Conservation (phyloP, 805 yeast genomes). For the Yamadazyma kitorensis region DNA sequence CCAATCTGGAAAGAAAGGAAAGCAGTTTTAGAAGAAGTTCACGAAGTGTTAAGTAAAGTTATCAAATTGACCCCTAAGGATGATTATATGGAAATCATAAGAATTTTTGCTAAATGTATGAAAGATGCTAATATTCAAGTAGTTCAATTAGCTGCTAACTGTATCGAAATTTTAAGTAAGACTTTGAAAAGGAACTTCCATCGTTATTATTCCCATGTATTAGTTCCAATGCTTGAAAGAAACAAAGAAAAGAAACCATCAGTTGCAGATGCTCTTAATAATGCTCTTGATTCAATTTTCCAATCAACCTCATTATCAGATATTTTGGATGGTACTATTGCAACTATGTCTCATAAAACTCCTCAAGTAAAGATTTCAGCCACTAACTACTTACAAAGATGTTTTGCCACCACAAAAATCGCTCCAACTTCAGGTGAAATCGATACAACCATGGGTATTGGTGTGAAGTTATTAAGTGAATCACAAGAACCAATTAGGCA, state of each 20-base stretch:
- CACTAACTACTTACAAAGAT: constrained; percentile 60
- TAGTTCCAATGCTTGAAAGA: constrained; percentile 70
- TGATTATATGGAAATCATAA: constrained; percentile 66
- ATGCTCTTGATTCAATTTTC: constrained; percentile 65
- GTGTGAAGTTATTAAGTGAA: constrained; percentile 69
- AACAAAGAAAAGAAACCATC: constrained; percentile 83
- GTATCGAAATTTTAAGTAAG: constrained; percentile 56
- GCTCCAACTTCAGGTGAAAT: constrained; percentile 54
- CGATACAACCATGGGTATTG: constrained; percentile 53
- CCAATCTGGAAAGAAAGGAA: constrained; percentile 90
- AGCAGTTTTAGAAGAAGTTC: constrained; percentile 70
- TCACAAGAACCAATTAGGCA: constrained; percentile 82
- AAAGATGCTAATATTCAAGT: constrained; percentile 90
- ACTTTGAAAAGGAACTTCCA: constrained; percentile 62
- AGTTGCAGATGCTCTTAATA: constrained; percentile 68
- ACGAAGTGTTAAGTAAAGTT: constrained; percentile 48
- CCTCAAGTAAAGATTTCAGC: constrained; percentile 79
- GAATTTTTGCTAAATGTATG: constrained; percentile 64
- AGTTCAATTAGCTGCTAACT: constrained; percentile 73
- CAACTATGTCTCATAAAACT: constrained; percentile 67
- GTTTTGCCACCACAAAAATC: constrained; percentile 49
- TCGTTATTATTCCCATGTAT: constrained; percentile 49
- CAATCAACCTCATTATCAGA: constrained; percentile 48
- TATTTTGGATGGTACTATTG: constrained; percentile 57
- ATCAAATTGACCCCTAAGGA: constrained; percentile 49